Conservation (phyloP, 345 rosid genomes). For the Draba incana region DNA sequence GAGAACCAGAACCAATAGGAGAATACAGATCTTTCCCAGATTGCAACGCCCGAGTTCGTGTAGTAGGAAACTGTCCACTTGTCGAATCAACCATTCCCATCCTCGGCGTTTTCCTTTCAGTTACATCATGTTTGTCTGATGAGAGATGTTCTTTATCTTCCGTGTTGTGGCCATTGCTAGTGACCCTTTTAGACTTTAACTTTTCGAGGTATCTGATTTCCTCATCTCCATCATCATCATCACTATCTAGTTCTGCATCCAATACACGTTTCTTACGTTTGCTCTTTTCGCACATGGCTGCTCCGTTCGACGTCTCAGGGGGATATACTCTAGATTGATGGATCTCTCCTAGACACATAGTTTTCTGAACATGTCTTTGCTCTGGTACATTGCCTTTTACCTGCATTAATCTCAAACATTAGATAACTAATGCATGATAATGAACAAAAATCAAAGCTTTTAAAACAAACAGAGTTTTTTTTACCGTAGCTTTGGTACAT, state of each 20-base stretch:
- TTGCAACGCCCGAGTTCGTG: slow-evolving; percentile 63
- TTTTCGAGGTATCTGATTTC: slow-evolving; percentile 66
- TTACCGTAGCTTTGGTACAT: slow-evolving; percentile 25
- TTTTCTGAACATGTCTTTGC: slow-evolving; percentile 48
- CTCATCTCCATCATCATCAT: slow-evolving; percentile 59
- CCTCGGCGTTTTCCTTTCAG: slow-evolving; percentile 48
- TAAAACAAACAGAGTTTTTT: neutral
- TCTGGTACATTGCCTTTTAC: slow-evolving; percentile 47
- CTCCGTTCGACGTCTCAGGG: slow-evolving; percentile 43
- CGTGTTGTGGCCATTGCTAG: slow-evolving; percentile 39
- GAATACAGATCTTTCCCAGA: slow-evolving; percentile 55
- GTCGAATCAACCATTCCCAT: slow-evolving; percentile 46
- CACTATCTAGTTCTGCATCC: slow-evolving; percentile 49
- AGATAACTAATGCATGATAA: neutral
- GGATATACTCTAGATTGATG: slow-evolving; percentile 43
- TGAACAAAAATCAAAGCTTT: neutral
- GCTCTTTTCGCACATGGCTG: slow-evolving; percentile 49
- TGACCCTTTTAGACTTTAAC: slow-evolving; percentile 52
- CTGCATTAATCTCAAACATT: slow-evolving; percentile 39
- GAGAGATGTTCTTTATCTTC: slow-evolving; percentile 48
- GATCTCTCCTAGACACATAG: slow-evolving; percentile 44
- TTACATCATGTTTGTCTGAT: slow-evolving; percentile 41
- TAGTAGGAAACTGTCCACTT: slow-evolving; percentile 52
- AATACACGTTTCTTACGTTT: slow-evolving; percentile 59
- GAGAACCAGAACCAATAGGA: slow-evolving; percentile 41